Percentiles rank a stretch among this genome's conserved stretches.
phyloP scores from a whole-genome alignment of 1,284 basidiomycete genomes.

The Pseudozyma tsukubaensis region DNA sequence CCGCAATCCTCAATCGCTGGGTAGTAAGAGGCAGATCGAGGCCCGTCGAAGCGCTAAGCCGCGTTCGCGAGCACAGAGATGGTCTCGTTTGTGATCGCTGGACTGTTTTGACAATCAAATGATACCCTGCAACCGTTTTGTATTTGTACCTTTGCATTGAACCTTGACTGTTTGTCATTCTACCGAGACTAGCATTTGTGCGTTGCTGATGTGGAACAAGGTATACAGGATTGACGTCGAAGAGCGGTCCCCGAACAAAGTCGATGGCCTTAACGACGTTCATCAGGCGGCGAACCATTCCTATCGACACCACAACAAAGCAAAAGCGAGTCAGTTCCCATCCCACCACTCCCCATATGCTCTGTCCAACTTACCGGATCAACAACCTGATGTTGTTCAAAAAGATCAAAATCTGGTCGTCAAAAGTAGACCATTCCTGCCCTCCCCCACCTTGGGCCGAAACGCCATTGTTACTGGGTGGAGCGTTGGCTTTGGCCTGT shows the following conservation, averaged over 20 bases:
- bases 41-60: slow-evolving; percentile 15
- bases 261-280: slow-evolving; percentile 10
- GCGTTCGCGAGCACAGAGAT: not conserved
- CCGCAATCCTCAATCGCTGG: slow-evolving; percentile 52
- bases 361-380: slow-evolving; percentile 47
- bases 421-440: slow-evolving; percentile 62
- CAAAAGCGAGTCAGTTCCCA: not conserved
- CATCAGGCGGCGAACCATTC: slow-evolving; percentile 23
- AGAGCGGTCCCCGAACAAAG: no score
- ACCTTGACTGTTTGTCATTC: not conserved
- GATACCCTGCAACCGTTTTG: slow-evolving; percentile 1
- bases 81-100: slow-evolving; percentile 7
- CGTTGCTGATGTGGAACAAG: no score
- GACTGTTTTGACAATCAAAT: not conserved
- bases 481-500: slow-evolving; percentile 24
- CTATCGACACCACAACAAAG: not conserved
- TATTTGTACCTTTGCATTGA: not conserved
- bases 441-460: not conserved
- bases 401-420: slow-evolving; percentile 63
- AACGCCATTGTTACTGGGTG: slow-evolving; percentile 8
- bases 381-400: slow-evolving; percentile 66
- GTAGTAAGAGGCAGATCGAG: slow-evolving; percentile 29
- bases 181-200: not conserved
- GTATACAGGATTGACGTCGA: not conserved
- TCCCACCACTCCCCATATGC: no score